A percentile compares a stretch with the other conserved stretches of the same genome.
Conservation (phyloP, 1,284 basidiomycete genomes). For the Fomes fomentarius region DNA sequence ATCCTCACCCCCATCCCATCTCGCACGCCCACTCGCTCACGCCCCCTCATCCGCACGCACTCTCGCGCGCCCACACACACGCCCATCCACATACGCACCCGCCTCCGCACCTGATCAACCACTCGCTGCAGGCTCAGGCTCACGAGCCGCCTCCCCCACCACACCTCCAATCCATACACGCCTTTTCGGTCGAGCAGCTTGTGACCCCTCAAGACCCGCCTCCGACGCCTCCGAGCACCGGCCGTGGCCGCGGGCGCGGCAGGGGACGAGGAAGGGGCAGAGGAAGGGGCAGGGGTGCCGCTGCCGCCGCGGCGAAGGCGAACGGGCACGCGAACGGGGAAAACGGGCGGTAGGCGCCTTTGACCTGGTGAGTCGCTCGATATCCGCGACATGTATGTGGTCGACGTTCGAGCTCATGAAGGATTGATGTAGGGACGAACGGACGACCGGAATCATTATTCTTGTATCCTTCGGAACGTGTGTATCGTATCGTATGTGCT, state of each 20-base stretch:
- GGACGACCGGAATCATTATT: no score
- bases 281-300: not conserved
- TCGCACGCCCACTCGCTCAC: no score
- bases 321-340: conserved; percentile 15
- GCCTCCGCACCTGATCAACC: not conserved
- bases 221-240: not conserved
- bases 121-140: conserved; percentile 1
- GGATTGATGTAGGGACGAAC: no score
- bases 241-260: conserved; percentile 13
- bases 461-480: no score
- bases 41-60: no score
- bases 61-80: not conserved
- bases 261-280: conserved; percentile 12
- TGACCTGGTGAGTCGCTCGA: no score
- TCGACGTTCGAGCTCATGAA: no score
- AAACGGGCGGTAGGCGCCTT: not conserved
- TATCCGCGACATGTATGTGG: no score
- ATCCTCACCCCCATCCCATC: not conserved
- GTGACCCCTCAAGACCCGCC: not conserved
- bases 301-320: conserved; percentile 9
- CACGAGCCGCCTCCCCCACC: conserved; percentile 5
- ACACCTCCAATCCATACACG: not conserved
- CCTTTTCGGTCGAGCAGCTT: conserved; percentile 4
- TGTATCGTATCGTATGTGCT: no score
- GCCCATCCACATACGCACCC: not conserved